Percentiles rank a stretch among this genome's conserved stretches.
These are phyloP conservation scores for Chrysanthemum seticuspe DNA, from an alignment of 129 eudicot genomes.

Conservation along the genomic window DNA sequence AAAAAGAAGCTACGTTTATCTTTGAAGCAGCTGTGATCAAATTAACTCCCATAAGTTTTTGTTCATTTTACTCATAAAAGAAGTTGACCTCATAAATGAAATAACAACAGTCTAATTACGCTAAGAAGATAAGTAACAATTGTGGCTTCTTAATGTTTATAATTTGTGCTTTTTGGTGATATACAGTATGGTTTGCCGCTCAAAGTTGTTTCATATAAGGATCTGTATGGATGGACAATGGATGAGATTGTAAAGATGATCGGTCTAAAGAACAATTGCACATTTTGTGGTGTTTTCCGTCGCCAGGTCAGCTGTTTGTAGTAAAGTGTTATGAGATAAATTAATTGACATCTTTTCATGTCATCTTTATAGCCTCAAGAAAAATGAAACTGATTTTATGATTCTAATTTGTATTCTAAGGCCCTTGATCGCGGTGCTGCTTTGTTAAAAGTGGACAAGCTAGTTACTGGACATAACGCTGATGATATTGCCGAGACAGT, in stretches of 20 bases:
- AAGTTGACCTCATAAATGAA: conserved; percentile 2
- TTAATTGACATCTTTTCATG: neutral
- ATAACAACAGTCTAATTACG: neutral
- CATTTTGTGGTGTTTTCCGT: conserved; percentile 95
- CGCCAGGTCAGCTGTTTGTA: conserved; percentile 59
- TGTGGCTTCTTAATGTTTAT: neutral
- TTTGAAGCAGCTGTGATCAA: neutral
- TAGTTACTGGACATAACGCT: conserved; percentile 95
- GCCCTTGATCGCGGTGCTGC: conserved; percentile 99
- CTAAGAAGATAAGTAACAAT: neutral
- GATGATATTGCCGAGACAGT: conserved; percentile 98
- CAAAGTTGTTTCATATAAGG: conserved; percentile 90
- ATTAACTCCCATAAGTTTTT: neutral
- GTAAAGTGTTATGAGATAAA: neutral
- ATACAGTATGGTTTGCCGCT: conserved; percentile 89
- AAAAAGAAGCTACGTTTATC: neutral
- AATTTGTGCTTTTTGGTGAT: neutral
- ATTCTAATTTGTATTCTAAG: conserved; percentile 29
- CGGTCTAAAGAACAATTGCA: conserved; percentile 94
- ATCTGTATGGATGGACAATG: conserved; percentile 98
- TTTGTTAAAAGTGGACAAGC: conserved; percentile 86
- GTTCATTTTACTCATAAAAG: neutral
- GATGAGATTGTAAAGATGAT: conserved; percentile 95
- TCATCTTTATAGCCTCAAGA: too few relatives aligned
- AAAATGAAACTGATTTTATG: neutral